Conservation (phyloP, 306 rosid genomes). For the Gleditsia sinensis region DNA sequence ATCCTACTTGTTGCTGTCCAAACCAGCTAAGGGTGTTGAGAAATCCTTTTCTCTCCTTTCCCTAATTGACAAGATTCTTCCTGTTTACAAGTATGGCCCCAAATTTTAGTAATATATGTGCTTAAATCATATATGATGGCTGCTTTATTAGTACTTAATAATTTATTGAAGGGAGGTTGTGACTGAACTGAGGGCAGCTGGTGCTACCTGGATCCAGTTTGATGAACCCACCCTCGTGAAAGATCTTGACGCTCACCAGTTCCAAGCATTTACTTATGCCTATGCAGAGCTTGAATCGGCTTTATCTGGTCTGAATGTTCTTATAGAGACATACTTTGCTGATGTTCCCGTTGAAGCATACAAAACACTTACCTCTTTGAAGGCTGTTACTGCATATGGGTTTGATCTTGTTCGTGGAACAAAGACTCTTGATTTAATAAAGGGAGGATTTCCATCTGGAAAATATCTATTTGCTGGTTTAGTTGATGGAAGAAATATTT, state of each 20-base stretch:
- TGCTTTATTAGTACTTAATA: not conserved
- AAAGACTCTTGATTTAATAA: constrained; percentile 61
- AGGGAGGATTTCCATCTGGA: constrained; percentile 56
- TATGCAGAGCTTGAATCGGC: constrained; percentile 57
- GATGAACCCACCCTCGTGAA: constrained; percentile 60
- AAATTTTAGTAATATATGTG: not conserved
- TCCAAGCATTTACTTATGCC: constrained; percentile 52
- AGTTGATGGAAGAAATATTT: constrained; percentile 71
- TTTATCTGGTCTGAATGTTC: constrained; percentile 58
- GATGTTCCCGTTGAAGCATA: constrained; percentile 56
- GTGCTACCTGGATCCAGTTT: constrained; percentile 68
- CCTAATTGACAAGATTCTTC: constrained; percentile 52
- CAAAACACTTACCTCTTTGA: constrained; percentile 57
- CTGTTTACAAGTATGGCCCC: constrained; percentile 52
- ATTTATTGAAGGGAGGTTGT: constrained; percentile 57
- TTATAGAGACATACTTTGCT: constrained; percentile 61
- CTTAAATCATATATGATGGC: not conserved
- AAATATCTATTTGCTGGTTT: constrained; percentile 67
- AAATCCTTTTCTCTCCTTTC: constrained; percentile 53
- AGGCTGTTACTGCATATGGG: constrained; percentile 58
- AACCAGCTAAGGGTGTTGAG: constrained; percentile 60
- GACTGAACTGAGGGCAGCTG: constrained; percentile 60
- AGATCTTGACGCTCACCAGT: constrained; percentile 55
- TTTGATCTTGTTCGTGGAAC: constrained; percentile 66
- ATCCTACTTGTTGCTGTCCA: constrained; percentile 63